Evolutionary conservation across 371 early-diverging fungal species (phyloP).

Genomic region (Mucor ambiguus): DNA sequence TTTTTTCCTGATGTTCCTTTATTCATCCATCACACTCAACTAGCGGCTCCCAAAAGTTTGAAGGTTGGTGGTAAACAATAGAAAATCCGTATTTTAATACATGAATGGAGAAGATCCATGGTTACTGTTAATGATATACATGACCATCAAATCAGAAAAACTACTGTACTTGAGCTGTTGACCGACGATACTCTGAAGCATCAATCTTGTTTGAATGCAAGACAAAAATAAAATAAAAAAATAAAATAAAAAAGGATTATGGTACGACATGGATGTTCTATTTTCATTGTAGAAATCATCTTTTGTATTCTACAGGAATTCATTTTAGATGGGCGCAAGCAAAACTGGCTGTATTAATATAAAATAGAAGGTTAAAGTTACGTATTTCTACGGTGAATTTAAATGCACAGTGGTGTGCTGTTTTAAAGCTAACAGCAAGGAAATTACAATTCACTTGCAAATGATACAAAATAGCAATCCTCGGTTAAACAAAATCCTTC

Average conservation of each 20-base stretch:
- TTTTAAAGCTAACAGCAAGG: background rate
- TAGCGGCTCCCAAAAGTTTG: background rate
- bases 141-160: background rate
- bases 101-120: background rate
- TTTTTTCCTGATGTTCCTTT: conserved; percentile 3
- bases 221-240: background rate
- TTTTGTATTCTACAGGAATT: background rate
- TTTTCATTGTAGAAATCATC: background rate
- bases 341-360: background rate
- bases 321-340: background rate
- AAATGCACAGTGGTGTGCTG: background rate
- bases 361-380: background rate
- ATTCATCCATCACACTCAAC: background rate
- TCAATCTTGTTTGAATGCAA: background rate
- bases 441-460: background rate
- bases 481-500: background rate
- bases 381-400: background rate
- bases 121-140: background rate
- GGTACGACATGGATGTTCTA: background rate
- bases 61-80: background rate
- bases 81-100: background rate
- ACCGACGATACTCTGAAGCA: background rate
- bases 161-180: background rate
- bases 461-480: background rate
- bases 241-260: background rate